These are phyloP conservation scores for Physcomitrium patens DNA, from an alignment of 225 moss, liverwort and hornwort genomes.

Conservation along the genomic window DNA sequence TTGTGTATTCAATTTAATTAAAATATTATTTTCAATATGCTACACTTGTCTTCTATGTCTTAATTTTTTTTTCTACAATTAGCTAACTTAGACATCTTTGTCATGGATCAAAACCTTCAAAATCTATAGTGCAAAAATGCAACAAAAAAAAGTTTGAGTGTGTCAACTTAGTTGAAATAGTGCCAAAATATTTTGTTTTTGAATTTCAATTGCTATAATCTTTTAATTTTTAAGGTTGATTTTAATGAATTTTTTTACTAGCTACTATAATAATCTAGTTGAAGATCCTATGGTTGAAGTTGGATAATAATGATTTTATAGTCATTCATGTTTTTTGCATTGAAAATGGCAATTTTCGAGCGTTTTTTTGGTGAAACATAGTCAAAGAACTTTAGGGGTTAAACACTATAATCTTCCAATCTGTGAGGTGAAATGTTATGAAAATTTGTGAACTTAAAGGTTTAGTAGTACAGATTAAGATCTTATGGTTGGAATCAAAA, in stretches of 20 bases:
- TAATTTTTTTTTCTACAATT: neutral
- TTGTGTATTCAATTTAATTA: neutral
- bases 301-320: constrained; percentile 12
- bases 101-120: neutral
- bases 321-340: constrained; percentile 15
- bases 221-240: neutral
- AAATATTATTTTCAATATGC: constrained; percentile 12
- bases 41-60: constrained; percentile 6
- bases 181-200: constrained; percentile 4
- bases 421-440: no score
- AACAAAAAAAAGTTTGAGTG: constrained; percentile 10
- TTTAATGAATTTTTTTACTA: neutral
- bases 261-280: constrained; percentile 9
- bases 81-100: constrained; percentile 10
- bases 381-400: no score
- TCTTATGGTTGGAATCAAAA: no score
- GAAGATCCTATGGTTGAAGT: constrained; percentile 6
- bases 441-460: no score
- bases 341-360: neutral
- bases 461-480: no score
- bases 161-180: constrained; percentile 12
- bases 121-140: constrained; percentile 3
- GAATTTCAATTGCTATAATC: constrained; percentile 20
- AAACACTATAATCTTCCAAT: no score
- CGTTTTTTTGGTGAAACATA: no score